A percentile compares a stretch with the other conserved stretches of the same genome.
Evolutionary conservation across 352 stramenopile species (phyloP).

Genomic region (Pythium rishiriense): DNA sequence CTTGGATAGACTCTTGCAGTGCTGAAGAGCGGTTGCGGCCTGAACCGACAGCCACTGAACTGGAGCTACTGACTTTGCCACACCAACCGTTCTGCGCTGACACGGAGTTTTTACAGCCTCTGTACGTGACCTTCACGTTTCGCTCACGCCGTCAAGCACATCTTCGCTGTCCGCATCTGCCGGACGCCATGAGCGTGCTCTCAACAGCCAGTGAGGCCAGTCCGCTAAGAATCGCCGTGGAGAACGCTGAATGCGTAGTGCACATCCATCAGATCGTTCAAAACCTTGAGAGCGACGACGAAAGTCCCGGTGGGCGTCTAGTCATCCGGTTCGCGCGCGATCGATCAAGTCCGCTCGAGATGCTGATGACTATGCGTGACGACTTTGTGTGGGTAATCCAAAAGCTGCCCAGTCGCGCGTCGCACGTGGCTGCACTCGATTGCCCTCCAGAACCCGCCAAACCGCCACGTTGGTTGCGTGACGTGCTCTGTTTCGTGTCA

Average conservation of each 20-base stretch:
- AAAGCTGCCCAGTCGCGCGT: constrained; percentile 1
- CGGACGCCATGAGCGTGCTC: constrained; percentile 7
- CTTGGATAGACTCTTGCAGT: neutral
- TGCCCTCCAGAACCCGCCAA: neutral
- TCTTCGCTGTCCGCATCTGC: constrained; percentile 33
- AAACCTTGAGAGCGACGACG: too few relatives aligned
- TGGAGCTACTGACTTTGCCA: constrained; percentile 15
- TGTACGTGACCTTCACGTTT: constrained; percentile 47
- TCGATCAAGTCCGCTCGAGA: constrained; percentile 32
- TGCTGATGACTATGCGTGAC: constrained; percentile 29
- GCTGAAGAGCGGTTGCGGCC: constrained; percentile 10
- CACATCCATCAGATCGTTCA: constrained; percentile 27
- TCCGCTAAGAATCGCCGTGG: constrained; percentile 33
- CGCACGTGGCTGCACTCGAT: neutral
- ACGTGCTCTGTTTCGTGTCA: constrained; percentile 46
- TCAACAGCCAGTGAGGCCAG: neutral
- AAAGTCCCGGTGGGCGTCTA: neutral
- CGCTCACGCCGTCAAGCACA: constrained; percentile 26
- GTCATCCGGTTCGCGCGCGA: constrained; percentile 47
- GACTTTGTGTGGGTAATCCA: constrained; percentile 48
- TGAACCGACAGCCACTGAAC: constrained; percentile 17
- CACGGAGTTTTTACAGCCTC: constrained; percentile 47
- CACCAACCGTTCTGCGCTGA: constrained; percentile 37
- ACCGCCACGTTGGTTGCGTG: constrained; percentile 52
- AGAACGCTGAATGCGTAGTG: constrained; percentile 41